Conservation (phyloP, 768 basidiomycete genomes). For the Lentinula boryana region DNA sequence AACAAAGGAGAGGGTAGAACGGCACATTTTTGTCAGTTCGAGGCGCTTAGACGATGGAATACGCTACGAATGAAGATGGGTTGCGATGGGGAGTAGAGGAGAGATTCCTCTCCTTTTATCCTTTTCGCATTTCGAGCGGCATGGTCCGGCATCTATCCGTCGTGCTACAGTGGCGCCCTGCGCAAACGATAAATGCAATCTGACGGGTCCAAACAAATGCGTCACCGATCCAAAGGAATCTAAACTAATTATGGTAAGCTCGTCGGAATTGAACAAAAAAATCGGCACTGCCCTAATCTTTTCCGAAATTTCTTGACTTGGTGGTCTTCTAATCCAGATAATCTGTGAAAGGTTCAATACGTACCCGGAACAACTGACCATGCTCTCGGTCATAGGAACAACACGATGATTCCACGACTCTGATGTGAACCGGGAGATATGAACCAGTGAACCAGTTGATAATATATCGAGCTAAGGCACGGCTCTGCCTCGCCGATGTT, state of each 20-base stretch:
- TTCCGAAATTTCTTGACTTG: not conserved
- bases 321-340: not conserved
- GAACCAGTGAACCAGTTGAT: not conserved
- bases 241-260: not conserved
- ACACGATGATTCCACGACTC: constrained; percentile 21
- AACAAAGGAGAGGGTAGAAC: not conserved
- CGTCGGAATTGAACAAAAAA: not conserved
- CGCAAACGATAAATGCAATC: not conserved
- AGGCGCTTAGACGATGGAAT: not conserved
- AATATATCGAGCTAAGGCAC: not conserved
- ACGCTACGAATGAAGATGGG: not conserved
- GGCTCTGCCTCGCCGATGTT: not conserved
- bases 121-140: not conserved
- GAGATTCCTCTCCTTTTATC: not conserved
- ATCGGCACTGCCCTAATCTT: not conserved
- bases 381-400: constrained; percentile 24
- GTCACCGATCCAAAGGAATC: not conserved
- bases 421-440: not conserved
- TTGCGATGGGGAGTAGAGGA: not conserved
- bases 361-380: not conserved
- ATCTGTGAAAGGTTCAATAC: constrained; percentile 8
- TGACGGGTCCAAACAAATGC: not conserved
- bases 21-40: not conserved
- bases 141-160: not conserved
- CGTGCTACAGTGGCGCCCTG: not conserved